Evolutionary conservation across 441 rosid species (phyloP), one percentile per base, ranked within the genome.

Genomic region (Breynia disticha): DNA sequence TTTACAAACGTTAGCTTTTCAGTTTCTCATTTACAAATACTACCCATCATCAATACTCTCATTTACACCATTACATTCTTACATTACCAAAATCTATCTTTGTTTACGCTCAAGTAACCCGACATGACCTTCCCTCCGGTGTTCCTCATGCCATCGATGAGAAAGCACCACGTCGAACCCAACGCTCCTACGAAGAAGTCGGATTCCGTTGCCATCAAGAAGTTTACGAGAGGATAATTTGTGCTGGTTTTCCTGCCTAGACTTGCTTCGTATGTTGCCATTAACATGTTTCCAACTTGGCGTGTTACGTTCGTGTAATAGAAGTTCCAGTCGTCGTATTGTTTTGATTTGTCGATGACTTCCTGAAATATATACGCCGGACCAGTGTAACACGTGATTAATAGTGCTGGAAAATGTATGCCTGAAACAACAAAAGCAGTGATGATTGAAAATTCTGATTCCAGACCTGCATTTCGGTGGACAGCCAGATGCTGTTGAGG

Each of bases 381-480:
- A 59, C 24, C 47, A 22, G 21, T 13, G 45, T 11, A 10, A 17
- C 12, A 16, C 0, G 24, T 16, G 16, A 19, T 5, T 0, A 19
- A 13, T 2, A 13, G 4, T 24, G 35, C 24, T 16, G 17, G 50
- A 39, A 13, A 13, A n/a, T 16, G 48, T n/a, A 18, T 28, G 20
- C 13, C 7, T 19, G 1, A 38, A 12, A 4, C 16, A 15, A 20
- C 9, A 2, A 39, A 9, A 10, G 16, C n/a, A 32, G 5, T 42
- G 4, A 45, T 19, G 48, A 28, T 28, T 0, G 8, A 28, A 19
- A 16, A 45, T 21, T 5, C 60, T 43, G n/a, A n/a, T n/a, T n/a
- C n/a, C n/a, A n/a, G n/a, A 81, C 91, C 87, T 80, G 86, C 98
- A 91, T 91, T 71, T 91, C 97, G 0, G 90, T 86, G 21, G 98